phyloP scores from a whole-genome alignment of 225 moss, liverwort and hornwort species.

The Sphagnum contortum region DNA sequence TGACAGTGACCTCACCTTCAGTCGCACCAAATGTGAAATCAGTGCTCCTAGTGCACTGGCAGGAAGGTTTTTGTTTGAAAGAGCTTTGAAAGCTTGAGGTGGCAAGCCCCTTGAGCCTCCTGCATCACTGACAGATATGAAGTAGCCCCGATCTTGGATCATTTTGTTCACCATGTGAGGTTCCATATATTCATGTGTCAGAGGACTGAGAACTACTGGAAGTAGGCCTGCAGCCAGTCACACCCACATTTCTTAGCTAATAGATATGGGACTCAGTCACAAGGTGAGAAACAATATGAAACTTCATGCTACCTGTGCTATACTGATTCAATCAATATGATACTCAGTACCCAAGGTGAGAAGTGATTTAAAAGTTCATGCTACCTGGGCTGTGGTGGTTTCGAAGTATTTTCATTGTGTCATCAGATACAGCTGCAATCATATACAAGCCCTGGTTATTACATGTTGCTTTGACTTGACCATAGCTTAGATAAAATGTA shows the following conservation, averaged over 20 bases:
- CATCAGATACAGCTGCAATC: conserved; percentile 30
- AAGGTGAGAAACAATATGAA: too few species aligned
- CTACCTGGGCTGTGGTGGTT: conserved; percentile 41
- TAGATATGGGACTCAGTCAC: too few species aligned
- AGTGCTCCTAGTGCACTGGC: conserved; percentile 78
- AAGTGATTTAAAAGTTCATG: background rate
- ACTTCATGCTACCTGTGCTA: too few species aligned
- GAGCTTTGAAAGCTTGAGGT: conserved; percentile 44
- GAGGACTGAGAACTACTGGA: conserved; percentile 63
- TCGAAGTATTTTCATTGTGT: conserved; percentile 34
- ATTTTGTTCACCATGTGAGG: conserved; percentile 39
- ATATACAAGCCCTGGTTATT: too few species aligned
- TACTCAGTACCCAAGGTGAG: too few species aligned
- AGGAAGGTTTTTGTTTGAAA: conserved; percentile 45
- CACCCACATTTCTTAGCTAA: too few species aligned
- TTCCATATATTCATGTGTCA: conserved; percentile 65
- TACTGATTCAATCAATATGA: too few species aligned
- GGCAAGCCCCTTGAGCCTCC: conserved; percentile 30
- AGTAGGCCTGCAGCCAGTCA: conserved; percentile 34
- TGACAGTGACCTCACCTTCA: conserved; percentile 41
- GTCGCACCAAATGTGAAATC: conserved; percentile 61
- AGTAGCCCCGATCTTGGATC: conserved; percentile 50
- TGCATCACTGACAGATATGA: conserved; percentile 24
- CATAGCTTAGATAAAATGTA: background rate
- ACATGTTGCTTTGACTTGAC: too few species aligned